Evolutionary conservation across 1,284 basidiomycete species (phyloP).

Genomic region (Exobasidium cylindrosporum): DNA sequence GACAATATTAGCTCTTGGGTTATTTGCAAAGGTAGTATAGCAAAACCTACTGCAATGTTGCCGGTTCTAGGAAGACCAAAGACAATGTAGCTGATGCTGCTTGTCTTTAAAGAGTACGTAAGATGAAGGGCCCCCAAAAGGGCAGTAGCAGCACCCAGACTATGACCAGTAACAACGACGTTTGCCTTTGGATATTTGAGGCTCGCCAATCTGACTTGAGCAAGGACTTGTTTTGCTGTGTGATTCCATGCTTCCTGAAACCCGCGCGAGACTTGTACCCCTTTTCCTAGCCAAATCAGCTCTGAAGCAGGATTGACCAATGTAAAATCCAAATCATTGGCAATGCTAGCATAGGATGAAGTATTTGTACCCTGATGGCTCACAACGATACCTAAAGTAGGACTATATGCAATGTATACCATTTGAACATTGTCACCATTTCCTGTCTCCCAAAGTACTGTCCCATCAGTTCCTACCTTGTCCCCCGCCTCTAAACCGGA

Average conservation of each 20-base stretch:
- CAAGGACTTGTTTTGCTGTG: neutral
- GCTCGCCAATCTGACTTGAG: no score
- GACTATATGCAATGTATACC: neutral
- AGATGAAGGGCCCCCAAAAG: neutral
- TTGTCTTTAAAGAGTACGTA: neutral
- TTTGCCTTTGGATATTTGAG: neutral
- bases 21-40: no score
- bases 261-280: neutral
- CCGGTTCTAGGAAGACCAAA: slow-evolving; percentile 1
- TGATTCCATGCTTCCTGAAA: neutral
- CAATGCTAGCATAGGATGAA: neutral
- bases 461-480: neutral
- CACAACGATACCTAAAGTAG: neutral
- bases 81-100: neutral
- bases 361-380: slow-evolving; percentile 8
- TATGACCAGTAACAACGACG: neutral
- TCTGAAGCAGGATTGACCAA: neutral
- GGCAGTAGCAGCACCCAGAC: neutral
- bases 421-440: neutral
- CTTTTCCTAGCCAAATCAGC: neutral
- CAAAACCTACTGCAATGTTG: no score
- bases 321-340: neutral
- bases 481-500: neutral
- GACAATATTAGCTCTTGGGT: no score
- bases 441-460: neutral